These are phyloP conservation scores for Pseudocercospora musae DNA, from an alignment of 2,329 filamentous ascomycete species.

Conservation along the genomic window DNA sequence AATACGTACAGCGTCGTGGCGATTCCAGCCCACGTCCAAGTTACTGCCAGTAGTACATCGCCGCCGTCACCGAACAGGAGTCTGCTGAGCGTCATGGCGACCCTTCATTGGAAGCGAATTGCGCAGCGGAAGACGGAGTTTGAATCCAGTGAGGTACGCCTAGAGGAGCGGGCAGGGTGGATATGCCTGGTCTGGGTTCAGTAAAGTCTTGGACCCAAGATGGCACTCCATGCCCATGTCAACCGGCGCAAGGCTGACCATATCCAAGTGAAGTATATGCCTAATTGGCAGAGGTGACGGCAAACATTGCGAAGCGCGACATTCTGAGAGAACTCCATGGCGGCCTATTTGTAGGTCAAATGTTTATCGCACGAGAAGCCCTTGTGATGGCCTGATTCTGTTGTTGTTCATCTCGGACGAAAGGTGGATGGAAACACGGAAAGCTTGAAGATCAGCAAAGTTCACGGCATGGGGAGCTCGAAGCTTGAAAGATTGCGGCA, in stretches of 20 bases:
- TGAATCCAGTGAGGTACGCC: not conserved
- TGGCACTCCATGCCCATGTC: not conserved
- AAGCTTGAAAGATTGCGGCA: not conserved
- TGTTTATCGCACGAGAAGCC: not conserved
- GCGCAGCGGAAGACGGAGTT: not conserved
- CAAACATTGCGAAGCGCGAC: not conserved
- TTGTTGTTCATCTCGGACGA: not conserved
- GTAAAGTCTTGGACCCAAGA: not conserved
- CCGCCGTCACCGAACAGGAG: not conserved
- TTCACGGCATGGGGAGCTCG: not conserved
- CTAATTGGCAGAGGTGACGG: not conserved
- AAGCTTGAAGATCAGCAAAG: not conserved
- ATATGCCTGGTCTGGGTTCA: not conserved
- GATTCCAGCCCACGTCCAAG: conserved; percentile 17
- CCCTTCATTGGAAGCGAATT: not conserved
- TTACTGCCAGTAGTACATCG: conserved; percentile 9
- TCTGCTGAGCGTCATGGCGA: not conserved
- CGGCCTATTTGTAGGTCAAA: not conserved
- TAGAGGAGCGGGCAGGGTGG: not conserved
- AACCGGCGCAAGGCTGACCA: not conserved
- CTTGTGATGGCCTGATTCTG: not conserved
- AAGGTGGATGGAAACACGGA: not conserved
- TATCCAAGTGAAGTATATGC: not conserved
- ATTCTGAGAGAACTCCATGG: not conserved
- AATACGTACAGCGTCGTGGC: conserved; percentile 11